phyloP scores from a whole-genome alignment of 1,284 basidiomycete genomes.

The Sporisorium sorghi region DNA sequence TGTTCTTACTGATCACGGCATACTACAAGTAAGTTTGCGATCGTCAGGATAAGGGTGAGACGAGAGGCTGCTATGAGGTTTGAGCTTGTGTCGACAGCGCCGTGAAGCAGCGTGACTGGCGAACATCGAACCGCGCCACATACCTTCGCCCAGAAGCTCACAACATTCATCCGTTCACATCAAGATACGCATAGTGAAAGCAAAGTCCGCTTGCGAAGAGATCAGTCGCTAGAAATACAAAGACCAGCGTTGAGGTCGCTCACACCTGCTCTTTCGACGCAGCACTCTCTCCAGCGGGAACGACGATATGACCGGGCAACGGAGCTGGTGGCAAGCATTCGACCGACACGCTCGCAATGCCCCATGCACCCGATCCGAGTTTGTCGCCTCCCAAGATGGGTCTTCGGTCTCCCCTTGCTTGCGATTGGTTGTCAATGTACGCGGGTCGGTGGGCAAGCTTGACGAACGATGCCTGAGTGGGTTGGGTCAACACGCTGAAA shows the following conservation, averaged over 20 bases:
- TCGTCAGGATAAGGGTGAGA: too few species aligned
- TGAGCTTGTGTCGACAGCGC: too few species aligned
- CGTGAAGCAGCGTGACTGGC: too few species aligned
- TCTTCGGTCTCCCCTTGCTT: conserved; percentile 28
- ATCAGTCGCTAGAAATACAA: background rate
- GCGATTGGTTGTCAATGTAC: conserved; percentile 30
- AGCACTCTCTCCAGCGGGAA: conserved; percentile 24
- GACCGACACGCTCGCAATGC: conserved; percentile 47
- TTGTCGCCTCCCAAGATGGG: conserved; percentile 53
- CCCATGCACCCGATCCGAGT: conserved; percentile 54
- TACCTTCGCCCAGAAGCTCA: too few species aligned
- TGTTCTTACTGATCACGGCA: too few species aligned
- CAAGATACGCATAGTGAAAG: too few species aligned
- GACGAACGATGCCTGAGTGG: conserved; percentile 40
- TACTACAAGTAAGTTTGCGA: too few species aligned
- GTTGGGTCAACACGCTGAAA: conserved; percentile 56
- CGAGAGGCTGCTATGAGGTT: background rate
- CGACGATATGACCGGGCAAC: conserved; percentile 14
- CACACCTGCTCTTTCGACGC: background rate
- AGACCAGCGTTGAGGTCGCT: background rate
- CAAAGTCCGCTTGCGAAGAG: too few species aligned
- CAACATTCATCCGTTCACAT: too few species aligned
- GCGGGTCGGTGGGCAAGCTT: conserved; percentile 43
- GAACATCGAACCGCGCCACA: too few species aligned
- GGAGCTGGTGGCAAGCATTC: conserved; percentile 31